phyloP scores from a whole-genome alignment of 2,329 filamentous ascomycete genomes.

The Helotiales sp. region DNA sequence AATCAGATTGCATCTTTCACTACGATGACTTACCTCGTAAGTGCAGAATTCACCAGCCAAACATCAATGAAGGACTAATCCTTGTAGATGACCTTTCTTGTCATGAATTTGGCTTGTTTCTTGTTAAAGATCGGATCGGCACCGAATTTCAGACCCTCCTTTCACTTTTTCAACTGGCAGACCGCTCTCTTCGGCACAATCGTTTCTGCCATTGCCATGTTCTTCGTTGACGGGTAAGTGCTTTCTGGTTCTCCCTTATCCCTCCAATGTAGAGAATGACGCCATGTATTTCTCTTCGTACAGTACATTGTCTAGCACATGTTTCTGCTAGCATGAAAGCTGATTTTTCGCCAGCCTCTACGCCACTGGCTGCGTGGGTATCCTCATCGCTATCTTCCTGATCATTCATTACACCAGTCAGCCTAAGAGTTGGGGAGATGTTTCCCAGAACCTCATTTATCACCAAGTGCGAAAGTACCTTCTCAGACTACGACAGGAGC shows the following conservation, averaged over 20 bases:
- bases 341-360: conserved; percentile 48
- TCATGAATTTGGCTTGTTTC: conserved; percentile 86
- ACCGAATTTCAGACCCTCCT: conserved; percentile 84
- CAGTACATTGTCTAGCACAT: conserved; percentile 34
- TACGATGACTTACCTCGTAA: conserved; percentile 81
- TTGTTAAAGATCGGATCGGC: conserved; percentile 83
- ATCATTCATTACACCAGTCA: conserved; percentile 84
- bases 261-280: too few relatives aligned
- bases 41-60: conserved; percentile 14
- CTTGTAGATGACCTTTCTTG: conserved; percentile 77
- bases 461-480: conserved; percentile 87
- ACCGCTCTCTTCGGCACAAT: conserved; percentile 74
- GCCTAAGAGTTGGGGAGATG: conserved; percentile 87
- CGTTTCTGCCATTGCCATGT: conserved; percentile 80
- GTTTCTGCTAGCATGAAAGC: background rate
- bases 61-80: background rate
- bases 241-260: background rate
- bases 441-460: conserved; percentile 87
- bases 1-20: conserved; percentile 89
- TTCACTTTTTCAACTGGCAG: conserved; percentile 87
- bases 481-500: conserved; percentile 78
- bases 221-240: conserved; percentile 71
- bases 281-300: conserved; percentile 35
- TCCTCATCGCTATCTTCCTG: conserved; percentile 76
- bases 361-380: conserved; percentile 70